phyloP scores from a whole-genome alignment of 2,329 filamentous ascomycete genomes.

The Pseudonectria buxi region DNA sequence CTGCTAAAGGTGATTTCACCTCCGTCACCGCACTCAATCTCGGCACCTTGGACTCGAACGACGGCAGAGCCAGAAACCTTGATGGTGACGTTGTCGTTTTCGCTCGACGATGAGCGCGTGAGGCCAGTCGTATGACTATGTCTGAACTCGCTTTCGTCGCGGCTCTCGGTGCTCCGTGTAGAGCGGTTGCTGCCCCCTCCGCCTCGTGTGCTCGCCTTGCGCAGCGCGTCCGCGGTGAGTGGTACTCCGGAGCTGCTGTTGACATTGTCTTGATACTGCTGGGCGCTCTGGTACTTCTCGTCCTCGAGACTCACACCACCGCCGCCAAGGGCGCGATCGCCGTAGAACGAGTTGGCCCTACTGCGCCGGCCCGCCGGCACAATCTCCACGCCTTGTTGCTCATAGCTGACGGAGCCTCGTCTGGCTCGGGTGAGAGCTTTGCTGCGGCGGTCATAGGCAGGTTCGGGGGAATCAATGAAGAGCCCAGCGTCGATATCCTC shows the following conservation, averaged over 20 bases:
- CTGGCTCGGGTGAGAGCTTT: slow-evolving; percentile 28
- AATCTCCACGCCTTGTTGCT: slow-evolving; percentile 32
- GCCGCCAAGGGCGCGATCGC: slow-evolving; percentile 25
- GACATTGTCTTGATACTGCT: slow-evolving; percentile 47
- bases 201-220: slow-evolving; percentile 40
- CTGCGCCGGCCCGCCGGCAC: slow-evolving; percentile 30
- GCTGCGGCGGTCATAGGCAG: slow-evolving; percentile 26
- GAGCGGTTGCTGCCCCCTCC: slow-evolving; percentile 47
- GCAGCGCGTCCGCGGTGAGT: slow-evolving; percentile 51
- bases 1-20: slow-evolving; percentile 52
- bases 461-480: slow-evolving; percentile 34
- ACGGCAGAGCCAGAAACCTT: slow-evolving; percentile 50
- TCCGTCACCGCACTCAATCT: slow-evolving; percentile 53
- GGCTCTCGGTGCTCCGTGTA: slow-evolving; percentile 52
- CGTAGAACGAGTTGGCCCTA: slow-evolving; percentile 37
- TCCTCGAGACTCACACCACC: slow-evolving; percentile 29
- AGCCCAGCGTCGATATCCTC: slow-evolving; percentile 31
- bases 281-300: slow-evolving; percentile 32
- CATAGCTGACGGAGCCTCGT: slow-evolving; percentile 31
- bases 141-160: slow-evolving; percentile 57
- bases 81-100: slow-evolving; percentile 56
- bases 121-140: slow-evolving; percentile 56
- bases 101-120: slow-evolving; percentile 44
- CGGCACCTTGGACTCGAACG: slow-evolving; percentile 49
- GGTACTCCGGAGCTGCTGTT: slow-evolving; percentile 38